phyloP scores from a whole-genome alignment of 1,139 yeast genomes.

The Cylindricascospora bacillispora region DNA sequence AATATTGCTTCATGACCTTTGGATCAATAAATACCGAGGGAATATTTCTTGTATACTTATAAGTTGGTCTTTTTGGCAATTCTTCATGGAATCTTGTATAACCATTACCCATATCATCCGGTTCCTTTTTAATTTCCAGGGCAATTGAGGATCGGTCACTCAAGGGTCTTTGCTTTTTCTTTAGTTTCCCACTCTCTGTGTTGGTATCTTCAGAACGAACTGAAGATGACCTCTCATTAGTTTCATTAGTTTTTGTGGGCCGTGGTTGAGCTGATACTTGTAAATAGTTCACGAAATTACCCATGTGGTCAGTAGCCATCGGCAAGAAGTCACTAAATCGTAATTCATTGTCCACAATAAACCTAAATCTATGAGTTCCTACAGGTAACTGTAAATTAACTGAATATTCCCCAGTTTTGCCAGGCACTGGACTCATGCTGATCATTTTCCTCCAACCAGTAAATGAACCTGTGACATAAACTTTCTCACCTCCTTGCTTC shows the following conservation, averaged over 20 bases:
- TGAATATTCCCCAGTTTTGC: constrained; percentile 31
- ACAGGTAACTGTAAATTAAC: constrained; percentile 51
- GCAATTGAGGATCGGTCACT: constrained; percentile 24
- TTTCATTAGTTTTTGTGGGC: no score
- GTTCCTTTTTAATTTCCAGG: constrained; percentile 22
- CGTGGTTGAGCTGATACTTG: constrained; percentile 46
- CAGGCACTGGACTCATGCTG: constrained; percentile 45
- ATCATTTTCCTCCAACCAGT: constrained; percentile 96
- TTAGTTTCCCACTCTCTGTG: constrained; percentile 32
- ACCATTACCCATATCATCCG: constrained; percentile 64
- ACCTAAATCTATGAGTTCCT: constrained; percentile 88
- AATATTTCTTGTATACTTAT: constrained; percentile 35
- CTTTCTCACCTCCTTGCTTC: constrained; percentile 91
- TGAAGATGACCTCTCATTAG: no score
- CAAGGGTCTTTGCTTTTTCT: constrained; percentile 7
- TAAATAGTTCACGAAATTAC: constrained; percentile 88
- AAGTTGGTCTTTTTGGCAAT: constrained; percentile 18
- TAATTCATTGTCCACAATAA: constrained; percentile 89
- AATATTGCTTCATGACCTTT: constrained; percentile 67
- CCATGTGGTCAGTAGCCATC: constrained; percentile 97
- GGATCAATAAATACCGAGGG: constrained; percentile 89
- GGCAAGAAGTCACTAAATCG: constrained; percentile 83
- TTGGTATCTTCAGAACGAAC: constrained; percentile 44
- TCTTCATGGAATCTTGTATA: constrained; percentile 66
- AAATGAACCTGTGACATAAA: constrained; percentile 86